These are phyloP conservation scores for Viscum album DNA, from an alignment of 177 flowering plant species.

Conservation along the genomic window DNA sequence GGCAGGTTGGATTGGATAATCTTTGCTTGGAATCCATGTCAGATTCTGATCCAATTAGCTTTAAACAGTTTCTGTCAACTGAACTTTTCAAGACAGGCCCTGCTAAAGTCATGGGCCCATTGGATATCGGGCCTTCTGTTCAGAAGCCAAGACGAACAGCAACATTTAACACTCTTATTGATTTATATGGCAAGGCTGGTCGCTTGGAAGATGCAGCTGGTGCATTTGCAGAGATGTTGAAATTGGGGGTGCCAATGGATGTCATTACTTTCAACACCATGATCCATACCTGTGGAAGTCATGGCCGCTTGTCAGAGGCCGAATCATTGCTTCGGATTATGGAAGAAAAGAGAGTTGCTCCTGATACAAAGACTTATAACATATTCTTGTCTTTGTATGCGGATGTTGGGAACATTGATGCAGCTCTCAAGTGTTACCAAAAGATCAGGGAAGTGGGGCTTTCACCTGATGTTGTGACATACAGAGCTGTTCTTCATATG, in stretches of 20 bases:
- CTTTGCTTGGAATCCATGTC: slow-evolving; percentile 42
- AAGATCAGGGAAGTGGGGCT: slow-evolving; percentile 69
- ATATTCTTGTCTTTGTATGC: slow-evolving; percentile 68
- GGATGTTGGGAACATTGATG: slow-evolving; percentile 47
- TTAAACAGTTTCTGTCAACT: slow-evolving; percentile 60
- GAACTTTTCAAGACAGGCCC: slow-evolving; percentile 72
- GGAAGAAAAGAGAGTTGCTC: slow-evolving; percentile 62
- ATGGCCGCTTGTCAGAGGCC: slow-evolving; percentile 65
- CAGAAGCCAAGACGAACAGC: slow-evolving; percentile 50
- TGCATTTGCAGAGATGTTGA: slow-evolving; percentile 69
- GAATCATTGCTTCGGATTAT: slow-evolving; percentile 61
- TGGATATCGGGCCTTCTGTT: slow-evolving; percentile 17
- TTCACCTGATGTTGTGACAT: slow-evolving; percentile 56
- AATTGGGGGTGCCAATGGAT: slow-evolving; percentile 64
- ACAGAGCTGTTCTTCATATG: slow-evolving; percentile 50
- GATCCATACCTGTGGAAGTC: slow-evolving; percentile 70
- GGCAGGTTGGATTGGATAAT: slow-evolving; percentile 39
- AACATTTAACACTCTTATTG: slow-evolving; percentile 73
- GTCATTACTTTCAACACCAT: slow-evolving; percentile 73
- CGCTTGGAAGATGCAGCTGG: slow-evolving; percentile 68
- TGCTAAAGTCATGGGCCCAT: slow-evolving; percentile 11
- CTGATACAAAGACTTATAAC: slow-evolving; percentile 79
- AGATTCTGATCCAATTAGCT: slow-evolving; percentile 32
- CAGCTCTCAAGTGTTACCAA: slow-evolving; percentile 44
- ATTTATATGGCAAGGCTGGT: slow-evolving; percentile 87